These are phyloP conservation scores for Brasenia schreberi DNA, from an alignment of 164 flowering plant genomes.

Conservation along the genomic window DNA sequence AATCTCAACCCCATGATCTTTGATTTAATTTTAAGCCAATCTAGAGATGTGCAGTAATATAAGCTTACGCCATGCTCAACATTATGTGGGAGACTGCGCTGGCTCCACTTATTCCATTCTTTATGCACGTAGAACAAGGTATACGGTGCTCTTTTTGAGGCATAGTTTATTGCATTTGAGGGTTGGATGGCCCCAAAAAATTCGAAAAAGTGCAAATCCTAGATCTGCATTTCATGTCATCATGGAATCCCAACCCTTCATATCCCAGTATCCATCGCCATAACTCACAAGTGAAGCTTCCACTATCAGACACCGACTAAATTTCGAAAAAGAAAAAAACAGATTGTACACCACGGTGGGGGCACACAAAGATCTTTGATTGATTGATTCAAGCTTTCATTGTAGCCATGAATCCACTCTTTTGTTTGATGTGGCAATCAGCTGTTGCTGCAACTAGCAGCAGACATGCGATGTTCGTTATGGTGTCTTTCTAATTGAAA, in stretches of 20 bases:
- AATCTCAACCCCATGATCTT: background rate
- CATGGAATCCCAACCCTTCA: background rate
- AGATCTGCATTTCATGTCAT: background rate
- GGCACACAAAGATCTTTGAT: background rate
- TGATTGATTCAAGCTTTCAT: background rate
- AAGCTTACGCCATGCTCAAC: background rate
- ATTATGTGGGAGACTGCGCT: background rate
- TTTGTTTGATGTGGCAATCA: background rate
- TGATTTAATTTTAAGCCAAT: background rate
- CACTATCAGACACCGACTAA: background rate
- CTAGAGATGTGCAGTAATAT: background rate
- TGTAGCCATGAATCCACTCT: background rate
- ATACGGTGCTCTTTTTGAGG: background rate
- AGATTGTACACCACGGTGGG: background rate
- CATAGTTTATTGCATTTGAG: background rate
- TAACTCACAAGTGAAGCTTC: background rate
- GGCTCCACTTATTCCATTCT: background rate
- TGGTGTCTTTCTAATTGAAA: too few relatives aligned
- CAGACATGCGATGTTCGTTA: background rate
- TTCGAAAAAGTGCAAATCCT: background rate
- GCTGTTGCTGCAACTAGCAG: background rate
- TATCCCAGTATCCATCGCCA: background rate
- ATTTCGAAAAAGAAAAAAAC: too few relatives aligned
- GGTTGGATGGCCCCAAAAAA: background rate
- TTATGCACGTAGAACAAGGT: background rate